Evolutionary conservation across 345 rosid species (phyloP).

Genomic region (Salix suchowensis): DNA sequence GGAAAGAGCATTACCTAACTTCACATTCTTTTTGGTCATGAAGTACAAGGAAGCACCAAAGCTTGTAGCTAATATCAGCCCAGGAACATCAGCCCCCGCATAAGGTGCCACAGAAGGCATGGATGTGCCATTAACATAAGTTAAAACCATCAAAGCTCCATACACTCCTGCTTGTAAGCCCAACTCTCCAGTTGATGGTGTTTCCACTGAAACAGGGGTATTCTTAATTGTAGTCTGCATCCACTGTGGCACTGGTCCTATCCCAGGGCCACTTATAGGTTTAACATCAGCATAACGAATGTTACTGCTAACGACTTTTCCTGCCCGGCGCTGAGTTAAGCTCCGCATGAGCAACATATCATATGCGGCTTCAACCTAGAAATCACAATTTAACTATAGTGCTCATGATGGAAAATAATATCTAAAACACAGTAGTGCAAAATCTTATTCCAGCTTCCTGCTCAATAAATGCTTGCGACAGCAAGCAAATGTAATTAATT

Average conservation of each 20-base stretch:
- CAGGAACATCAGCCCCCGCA: slow-evolving; percentile 79
- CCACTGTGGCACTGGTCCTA: slow-evolving; percentile 70
- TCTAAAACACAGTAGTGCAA: neutral
- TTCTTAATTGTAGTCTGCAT: slow-evolving; percentile 56
- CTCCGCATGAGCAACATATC: slow-evolving; percentile 97
- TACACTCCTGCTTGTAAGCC: slow-evolving; percentile 88
- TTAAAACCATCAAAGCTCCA: slow-evolving; percentile 81
- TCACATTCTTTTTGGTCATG: slow-evolving; percentile 77
- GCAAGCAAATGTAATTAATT: neutral
- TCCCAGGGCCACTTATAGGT: slow-evolving; percentile 40
- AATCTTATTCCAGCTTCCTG: neutral
- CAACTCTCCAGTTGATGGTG: slow-evolving; percentile 63
- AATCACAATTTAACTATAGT: slow-evolving; percentile 5
- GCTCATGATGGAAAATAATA: neutral
- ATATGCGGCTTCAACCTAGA: slow-evolving; percentile 91
- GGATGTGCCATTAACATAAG: slow-evolving; percentile 72
- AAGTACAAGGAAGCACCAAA: slow-evolving; percentile 92
- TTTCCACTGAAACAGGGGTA: slow-evolving; percentile 54
- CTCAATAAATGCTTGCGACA: slow-evolving; percentile 1
- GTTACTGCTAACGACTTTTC: slow-evolving; percentile 68
- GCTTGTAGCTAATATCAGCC: slow-evolving; percentile 69
- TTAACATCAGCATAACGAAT: slow-evolving; percentile 93
- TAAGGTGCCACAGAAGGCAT: slow-evolving; percentile 40
- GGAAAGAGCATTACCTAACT: slow-evolving; percentile 53
- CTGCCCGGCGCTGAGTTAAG: slow-evolving; percentile 81